phyloP scores from a whole-genome alignment of 1,284 basidiomycete species.

The Moesziomyces globuligerus region DNA sequence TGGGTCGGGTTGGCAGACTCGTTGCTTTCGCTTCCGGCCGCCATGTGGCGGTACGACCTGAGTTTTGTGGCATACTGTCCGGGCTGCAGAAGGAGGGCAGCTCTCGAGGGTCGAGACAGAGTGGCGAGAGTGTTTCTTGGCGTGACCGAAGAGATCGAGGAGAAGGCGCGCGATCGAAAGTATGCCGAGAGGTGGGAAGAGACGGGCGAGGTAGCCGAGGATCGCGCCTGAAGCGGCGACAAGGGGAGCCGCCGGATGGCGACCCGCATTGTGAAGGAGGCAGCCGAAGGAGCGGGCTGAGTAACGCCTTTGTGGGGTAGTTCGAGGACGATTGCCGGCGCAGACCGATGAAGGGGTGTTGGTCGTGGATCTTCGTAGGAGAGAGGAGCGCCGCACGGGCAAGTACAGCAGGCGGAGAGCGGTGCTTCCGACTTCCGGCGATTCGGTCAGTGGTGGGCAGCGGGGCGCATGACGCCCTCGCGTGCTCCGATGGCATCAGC shows the following conservation, averaged over 20 bases:
- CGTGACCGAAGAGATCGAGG: constrained; percentile 9
- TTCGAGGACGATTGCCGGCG: constrained; percentile 1
- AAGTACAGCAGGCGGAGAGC: too few relatives aligned
- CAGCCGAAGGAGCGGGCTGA: constrained; percentile 5
- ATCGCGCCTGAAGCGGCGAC: constrained; percentile 20
- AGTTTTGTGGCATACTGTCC: not conserved
- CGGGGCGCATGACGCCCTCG: too few relatives aligned
- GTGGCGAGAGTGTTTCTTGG: too few relatives aligned
- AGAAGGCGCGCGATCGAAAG: constrained; percentile 11
- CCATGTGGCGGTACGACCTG: constrained; percentile 33
- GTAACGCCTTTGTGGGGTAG: not conserved
- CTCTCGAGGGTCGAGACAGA: too few relatives aligned
- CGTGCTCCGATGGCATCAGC: too few relatives aligned
- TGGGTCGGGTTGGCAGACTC: not conserved
- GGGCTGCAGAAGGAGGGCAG: too few relatives aligned
- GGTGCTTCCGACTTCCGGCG: not conserved
- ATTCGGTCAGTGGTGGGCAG: not conserved
- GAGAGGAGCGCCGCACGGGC: too few relatives aligned
- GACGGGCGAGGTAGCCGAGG: constrained; percentile 9
- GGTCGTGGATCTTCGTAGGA: too few relatives aligned
- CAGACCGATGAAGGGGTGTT: not conserved
- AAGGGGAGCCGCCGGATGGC: constrained; percentile 35
- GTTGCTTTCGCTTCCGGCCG: constrained; percentile 4
- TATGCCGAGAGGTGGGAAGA: constrained; percentile 11
- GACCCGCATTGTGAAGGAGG: constrained; percentile 33